Evolutionary conservation across 345 rosid genomes (phyloP).

Genomic region (Camelina hispida): DNA sequence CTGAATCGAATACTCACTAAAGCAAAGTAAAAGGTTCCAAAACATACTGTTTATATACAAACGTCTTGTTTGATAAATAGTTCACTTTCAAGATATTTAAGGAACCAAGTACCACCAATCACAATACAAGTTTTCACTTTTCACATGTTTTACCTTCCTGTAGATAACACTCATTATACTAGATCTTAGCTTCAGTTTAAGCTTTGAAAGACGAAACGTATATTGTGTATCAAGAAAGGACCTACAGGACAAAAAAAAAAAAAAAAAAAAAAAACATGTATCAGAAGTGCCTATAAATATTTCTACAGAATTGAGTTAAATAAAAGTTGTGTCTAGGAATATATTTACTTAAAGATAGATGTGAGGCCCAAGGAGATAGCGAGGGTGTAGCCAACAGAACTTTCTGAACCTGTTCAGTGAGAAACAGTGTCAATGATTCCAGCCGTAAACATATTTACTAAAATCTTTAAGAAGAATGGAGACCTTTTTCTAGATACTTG

Average conservation of each 20-base stretch:
- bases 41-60: not conserved
- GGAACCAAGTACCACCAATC: conserved; percentile 19
- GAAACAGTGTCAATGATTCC: conserved; percentile 13
- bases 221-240: conserved; percentile 92
- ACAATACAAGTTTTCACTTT: conserved; percentile 5
- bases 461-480: conserved; percentile 14
- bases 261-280: conserved; percentile 7
- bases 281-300: conserved; percentile 17
- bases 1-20: not conserved
- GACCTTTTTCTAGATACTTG: conserved; percentile 83
- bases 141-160: conserved; percentile 60
- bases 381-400: conserved; percentile 63
- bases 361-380: conserved; percentile 74
- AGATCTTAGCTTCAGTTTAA: conserved; percentile 81
- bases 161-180: conserved; percentile 87
- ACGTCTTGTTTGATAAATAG: not conserved
- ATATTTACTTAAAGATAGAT: conserved; percentile 72
- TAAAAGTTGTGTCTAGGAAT: not conserved
- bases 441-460: conserved; percentile 19
- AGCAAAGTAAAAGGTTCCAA: not conserved
- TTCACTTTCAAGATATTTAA: not conserved
- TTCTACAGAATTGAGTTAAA: not conserved
- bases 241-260: conserved; percentile 55
- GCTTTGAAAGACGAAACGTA: conserved; percentile 68
- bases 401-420: conserved; percentile 61